Evolutionary conservation across 2,329 filamentous ascomycete species (phyloP).

Genomic region (Corinectria fuckeliana): DNA sequence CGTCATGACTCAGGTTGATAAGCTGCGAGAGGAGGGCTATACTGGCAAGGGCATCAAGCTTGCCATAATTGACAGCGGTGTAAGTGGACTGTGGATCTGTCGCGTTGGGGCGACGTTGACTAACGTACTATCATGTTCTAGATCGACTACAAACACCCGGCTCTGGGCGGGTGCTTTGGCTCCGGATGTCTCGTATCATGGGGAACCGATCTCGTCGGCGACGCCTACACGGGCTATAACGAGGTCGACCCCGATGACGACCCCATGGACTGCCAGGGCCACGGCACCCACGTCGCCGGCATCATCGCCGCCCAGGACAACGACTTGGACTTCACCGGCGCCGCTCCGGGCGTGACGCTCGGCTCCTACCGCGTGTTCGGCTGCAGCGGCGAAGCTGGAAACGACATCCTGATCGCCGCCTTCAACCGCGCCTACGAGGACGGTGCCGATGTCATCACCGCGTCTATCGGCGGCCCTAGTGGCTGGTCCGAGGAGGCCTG

Average conservation of each 20-base stretch:
- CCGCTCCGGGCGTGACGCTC: slow-evolving; percentile 61
- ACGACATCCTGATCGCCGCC: slow-evolving; percentile 65
- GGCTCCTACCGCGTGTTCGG: slow-evolving; percentile 65
- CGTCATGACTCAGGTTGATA: slow-evolving; percentile 63
- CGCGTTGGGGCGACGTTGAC: no score
- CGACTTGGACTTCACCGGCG: slow-evolving; percentile 61
- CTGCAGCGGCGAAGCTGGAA: slow-evolving; percentile 56
- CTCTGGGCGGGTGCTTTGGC: slow-evolving; percentile 70
- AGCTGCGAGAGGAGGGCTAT: slow-evolving; percentile 55
- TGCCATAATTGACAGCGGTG: slow-evolving; percentile 61
- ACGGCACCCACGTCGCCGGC: slow-evolving; percentile 68
- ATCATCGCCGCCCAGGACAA: slow-evolving; percentile 66
- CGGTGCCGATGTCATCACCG: slow-evolving; percentile 63
- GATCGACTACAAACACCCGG: slow-evolving; percentile 68
- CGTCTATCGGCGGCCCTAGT: slow-evolving; percentile 57
- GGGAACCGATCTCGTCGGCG: slow-evolving; percentile 65
- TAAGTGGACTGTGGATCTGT: slow-evolving; percentile 41
- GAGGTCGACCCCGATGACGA: slow-evolving; percentile 54
- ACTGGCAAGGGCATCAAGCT: slow-evolving; percentile 60
- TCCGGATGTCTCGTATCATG: slow-evolving; percentile 62
- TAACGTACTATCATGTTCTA: slow-evolving; percentile 22
- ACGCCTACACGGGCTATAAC: slow-evolving; percentile 53
- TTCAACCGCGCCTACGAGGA: slow-evolving; percentile 67
- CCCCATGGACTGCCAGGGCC: slow-evolving; percentile 63
- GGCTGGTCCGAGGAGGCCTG: slow-evolving; percentile 61